Evolutionary conservation across 805 yeast species (phyloP).

Genomic region (Kuraishia molischiana): DNA sequence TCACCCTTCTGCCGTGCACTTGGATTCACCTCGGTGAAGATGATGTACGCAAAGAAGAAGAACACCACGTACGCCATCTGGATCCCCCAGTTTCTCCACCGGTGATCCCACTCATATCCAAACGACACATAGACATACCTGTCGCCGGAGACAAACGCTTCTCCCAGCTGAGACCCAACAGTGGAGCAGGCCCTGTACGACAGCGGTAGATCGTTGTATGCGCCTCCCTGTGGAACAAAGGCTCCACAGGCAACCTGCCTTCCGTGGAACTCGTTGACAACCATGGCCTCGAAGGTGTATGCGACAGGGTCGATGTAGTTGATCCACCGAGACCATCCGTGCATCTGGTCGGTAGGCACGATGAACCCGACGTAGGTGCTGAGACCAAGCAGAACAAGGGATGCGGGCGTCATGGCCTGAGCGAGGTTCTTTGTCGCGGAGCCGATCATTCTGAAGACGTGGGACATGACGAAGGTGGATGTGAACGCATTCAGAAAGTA

Average conservation of each 20-base stretch:
- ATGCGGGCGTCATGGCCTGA: slow-evolving; percentile 34
- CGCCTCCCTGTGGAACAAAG: slow-evolving; percentile 34
- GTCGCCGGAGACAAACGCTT: slow-evolving; percentile 38
- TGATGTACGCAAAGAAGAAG: slow-evolving; percentile 37
- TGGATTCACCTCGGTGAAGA: slow-evolving; percentile 39
- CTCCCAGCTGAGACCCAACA: slow-evolving; percentile 49
- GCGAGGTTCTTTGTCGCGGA: slow-evolving; percentile 22
- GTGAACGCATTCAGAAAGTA: slow-evolving; percentile 32
- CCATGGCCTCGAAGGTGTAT: slow-evolving; percentile 34
- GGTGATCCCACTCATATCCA: slow-evolving; percentile 32
- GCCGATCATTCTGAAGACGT: slow-evolving; percentile 33
- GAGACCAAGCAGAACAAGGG: slow-evolving; percentile 27
- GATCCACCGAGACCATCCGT: slow-evolving; percentile 43
- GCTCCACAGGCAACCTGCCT: slow-evolving; percentile 26
- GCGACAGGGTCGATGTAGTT: slow-evolving; percentile 33
- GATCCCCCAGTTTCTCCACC: slow-evolving; percentile 60
- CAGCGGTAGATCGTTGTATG: slow-evolving; percentile 15
- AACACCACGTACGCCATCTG: slow-evolving; percentile 35
- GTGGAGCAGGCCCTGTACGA: slow-evolving; percentile 35
- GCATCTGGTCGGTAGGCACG: slow-evolving; percentile 33
- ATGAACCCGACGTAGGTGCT: slow-evolving; percentile 37
- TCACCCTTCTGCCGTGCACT: slow-evolving; percentile 54
- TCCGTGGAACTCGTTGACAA: slow-evolving; percentile 34
- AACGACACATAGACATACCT: slow-evolving; percentile 33
- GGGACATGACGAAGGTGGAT: slow-evolving; percentile 46